phyloP scores from a whole-genome alignment of 805 yeast species.

The Tetrapisispora taiwanensis region DNA sequence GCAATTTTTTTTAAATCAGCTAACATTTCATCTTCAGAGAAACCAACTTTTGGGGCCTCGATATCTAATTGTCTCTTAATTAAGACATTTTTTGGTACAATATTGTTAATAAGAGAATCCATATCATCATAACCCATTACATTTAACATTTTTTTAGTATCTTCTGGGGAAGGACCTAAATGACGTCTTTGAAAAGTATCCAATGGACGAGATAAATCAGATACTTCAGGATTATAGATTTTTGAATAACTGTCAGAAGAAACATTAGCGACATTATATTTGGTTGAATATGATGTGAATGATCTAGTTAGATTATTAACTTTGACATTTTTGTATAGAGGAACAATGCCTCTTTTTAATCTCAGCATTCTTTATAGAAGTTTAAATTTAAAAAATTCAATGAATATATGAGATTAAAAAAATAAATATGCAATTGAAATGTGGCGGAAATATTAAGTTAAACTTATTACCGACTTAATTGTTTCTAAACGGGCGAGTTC shows the following conservation, averaged over 20 bases:
- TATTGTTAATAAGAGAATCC: conserved; percentile 57
- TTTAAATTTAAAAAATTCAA: too few relatives aligned
- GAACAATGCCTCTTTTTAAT: not conserved
- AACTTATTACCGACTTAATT: too few relatives aligned
- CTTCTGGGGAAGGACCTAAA: conserved; percentile 64
- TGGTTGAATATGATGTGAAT: not conserved
- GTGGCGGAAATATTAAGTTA: too few relatives aligned
- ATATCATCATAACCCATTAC: conserved; percentile 57
- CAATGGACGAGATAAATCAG: conserved; percentile 30
- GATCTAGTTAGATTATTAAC: not conserved
- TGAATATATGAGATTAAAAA: too few relatives aligned
- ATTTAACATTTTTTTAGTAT: conserved; percentile 56
- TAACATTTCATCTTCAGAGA: conserved; percentile 72
- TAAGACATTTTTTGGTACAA: conserved; percentile 70
- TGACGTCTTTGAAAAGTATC: conserved; percentile 90
- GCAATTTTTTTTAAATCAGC: conserved; percentile 61
- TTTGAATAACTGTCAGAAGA: conserved; percentile 42
- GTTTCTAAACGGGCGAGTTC: too few relatives aligned
- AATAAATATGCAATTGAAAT: too few relatives aligned
- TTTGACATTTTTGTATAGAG: not conserved
- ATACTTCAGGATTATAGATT: conserved; percentile 35
- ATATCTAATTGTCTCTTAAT: conserved; percentile 57
- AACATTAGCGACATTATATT: conserved; percentile 35
- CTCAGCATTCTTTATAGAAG: conserved; percentile 1
- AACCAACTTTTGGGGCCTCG: conserved; percentile 57